Conservation (phyloP, 805 yeast species). For the Hyphopichia homilentoma region DNA sequence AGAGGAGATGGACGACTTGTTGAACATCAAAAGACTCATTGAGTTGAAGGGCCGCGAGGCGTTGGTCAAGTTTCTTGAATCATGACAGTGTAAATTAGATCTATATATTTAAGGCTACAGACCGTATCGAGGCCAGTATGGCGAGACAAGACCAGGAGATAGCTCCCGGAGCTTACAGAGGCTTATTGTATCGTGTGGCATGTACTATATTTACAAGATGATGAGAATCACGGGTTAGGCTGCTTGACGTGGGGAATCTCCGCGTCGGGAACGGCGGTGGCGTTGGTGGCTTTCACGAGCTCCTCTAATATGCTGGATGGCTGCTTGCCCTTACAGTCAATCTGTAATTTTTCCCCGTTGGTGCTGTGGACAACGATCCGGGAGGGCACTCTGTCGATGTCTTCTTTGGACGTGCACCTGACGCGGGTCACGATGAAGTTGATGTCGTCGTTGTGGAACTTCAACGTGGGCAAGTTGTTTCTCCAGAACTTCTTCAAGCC, state of each 20-base stretch:
- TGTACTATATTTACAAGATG: too few species aligned
- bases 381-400: constrained; percentile 43
- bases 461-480: constrained; percentile 66
- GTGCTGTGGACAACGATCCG: constrained; percentile 37
- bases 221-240: too few species aligned
- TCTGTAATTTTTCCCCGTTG: constrained; percentile 33
- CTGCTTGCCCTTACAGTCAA: constrained; percentile 53
- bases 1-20: constrained; percentile 48
- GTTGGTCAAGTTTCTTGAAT: constrained; percentile 53
- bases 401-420: constrained; percentile 37
- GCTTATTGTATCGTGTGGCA: too few species aligned
- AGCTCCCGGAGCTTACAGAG: constrained; percentile 6
- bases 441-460: constrained; percentile 76
- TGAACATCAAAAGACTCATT: constrained; percentile 57
- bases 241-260: too few species aligned
- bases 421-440: constrained; percentile 60
- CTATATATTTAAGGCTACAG: background rate
- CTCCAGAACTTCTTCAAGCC: constrained; percentile 79
- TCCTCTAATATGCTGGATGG: constrained; percentile 54
- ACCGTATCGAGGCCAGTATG: background rate
- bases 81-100: constrained; percentile 7
- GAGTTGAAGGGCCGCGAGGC: constrained; percentile 67
- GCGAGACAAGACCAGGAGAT: background rate
- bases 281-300: constrained; percentile 49
- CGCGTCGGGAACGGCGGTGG: constrained; percentile 44